Conservation (phyloP, 2,329 filamentous ascomycete species). For the Calonectria montana region DNA sequence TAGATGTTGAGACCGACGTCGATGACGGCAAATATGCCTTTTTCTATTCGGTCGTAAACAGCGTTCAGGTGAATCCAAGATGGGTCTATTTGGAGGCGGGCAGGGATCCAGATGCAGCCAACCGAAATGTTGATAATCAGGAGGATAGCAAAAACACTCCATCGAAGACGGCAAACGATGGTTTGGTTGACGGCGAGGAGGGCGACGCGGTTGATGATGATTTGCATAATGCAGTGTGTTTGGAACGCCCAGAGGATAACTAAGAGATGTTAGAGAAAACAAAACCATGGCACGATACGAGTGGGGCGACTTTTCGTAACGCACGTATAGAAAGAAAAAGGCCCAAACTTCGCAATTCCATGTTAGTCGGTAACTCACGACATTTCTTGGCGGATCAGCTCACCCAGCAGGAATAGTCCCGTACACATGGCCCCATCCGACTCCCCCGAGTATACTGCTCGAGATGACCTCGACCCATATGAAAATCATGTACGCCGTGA, state of each 20-base stretch:
- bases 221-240: conserved; percentile 58
- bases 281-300: neutral
- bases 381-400: neutral
- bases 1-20: conserved; percentile 60
- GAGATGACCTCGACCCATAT: conserved; percentile 54
- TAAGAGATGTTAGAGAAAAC: conserved; percentile 23
- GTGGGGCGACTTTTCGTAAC: neutral
- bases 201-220: conserved; percentile 63
- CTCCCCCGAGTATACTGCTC: conserved; percentile 47
- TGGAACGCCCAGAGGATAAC: conserved; percentile 51
- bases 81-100: conserved; percentile 53
- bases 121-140: conserved; percentile 60
- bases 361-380: conserved; percentile 11
- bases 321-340: conserved; percentile 39
- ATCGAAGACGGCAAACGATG: conserved; percentile 54
- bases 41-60: conserved; percentile 62
- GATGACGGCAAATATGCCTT: conserved; percentile 58
- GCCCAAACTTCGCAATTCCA: conserved; percentile 42
- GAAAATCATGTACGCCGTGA: conserved; percentile 52
- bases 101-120: conserved; percentile 63
- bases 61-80: conserved; percentile 56
- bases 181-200: conserved; percentile 55
- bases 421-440: conserved; percentile 51
- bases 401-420: conserved; percentile 44
- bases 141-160: conserved; percentile 54